Base-by-base conservation (phyloP, 306 rosid genomes). In the Inga oerstediana region DNA sequence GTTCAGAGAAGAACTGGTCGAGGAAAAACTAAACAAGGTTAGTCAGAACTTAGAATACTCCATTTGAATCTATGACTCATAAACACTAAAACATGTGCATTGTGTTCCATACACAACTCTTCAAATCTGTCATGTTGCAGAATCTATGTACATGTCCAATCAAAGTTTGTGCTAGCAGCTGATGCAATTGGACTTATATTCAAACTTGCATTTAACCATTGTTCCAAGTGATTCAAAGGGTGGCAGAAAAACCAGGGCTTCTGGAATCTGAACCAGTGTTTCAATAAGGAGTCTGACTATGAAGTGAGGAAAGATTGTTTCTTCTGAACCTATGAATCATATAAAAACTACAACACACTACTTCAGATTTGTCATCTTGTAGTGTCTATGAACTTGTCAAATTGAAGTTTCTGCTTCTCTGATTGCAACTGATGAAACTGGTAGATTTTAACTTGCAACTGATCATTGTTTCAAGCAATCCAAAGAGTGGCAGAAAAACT, bases 1-100 rank as follows among this genome's bases (percentile, higher is more conserved):
- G 93, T 71, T 67, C 91, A 4, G 7, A 72, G 44, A 65, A 85
- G 89, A 86, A 96, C 99, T 0, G 87, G 98, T 62, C 93, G 99
- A 27, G 85, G 86, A 75, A 90, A 84, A 14, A 87, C 87, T 30
- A 86, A 84, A 82, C 44, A 76, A 8, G 97, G 98, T 95, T 16
- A 35, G 86, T 41, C 5, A n/a, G 85, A 17, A 54, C 6, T 49
- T 4, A 92, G 99, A 84, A 64, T 96, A 90, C 87, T 80, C 22
- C 90, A 92, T 58, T 56, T 91, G 39, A 88, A 86, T 59, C 39
- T 30, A 64, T 64, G 41, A 64, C 27, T 27, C 35, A 11, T 1
- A 10, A 4, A 27, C 68, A 24, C 6, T 61, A 27, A 61, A 61
- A 10, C 12, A 59, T 59, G 66, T 8, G 4, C 14, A 22, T 20